Base-by-base conservation (phyloP, 2,329 filamentous ascomycete genomes). In the Pseudocercospora ulei region DNA sequence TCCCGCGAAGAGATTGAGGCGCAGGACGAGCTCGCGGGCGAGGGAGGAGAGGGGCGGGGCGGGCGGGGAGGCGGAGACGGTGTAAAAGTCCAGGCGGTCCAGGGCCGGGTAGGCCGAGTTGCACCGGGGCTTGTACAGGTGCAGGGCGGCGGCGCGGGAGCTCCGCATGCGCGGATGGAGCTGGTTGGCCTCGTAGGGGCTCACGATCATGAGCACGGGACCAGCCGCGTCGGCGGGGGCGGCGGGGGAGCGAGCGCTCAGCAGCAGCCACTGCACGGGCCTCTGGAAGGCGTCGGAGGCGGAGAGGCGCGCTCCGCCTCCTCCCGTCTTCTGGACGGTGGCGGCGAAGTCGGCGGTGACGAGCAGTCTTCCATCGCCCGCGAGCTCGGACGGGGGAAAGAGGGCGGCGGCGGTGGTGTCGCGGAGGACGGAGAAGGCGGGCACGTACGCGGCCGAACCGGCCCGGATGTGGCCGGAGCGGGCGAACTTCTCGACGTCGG, bases 1-100 rank as follows among this genome's bases (percentile, higher is more conserved):
- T 0, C 80, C 80, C 0, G 80, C 65, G 38, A 85, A 83, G 0
- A 84, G 58, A 27, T 80, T 78, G 0, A 84, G 64, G 39, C 73
- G 64, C 0, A 64, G 58, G 0, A 61, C 55, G 0, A 72, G 51
- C 0, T 39, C 52, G 6, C 49, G 54, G 7, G 47, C 52, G 1
- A 35, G 16, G n/a, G n/a, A n/a, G n/a, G n/a, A 13, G 16, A 30
- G 3, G 7, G 28, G 13, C 5, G 16, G 7, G 5, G 28, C 7
- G n/a, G 25, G n/a, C 19, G 17, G 12, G 3, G 7, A 16, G 2
- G 7, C 9, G 5, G 65, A 63, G 1, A 67, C 39, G 1, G 56
- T 62, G 49, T 64, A 71, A 1, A 75, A 58, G 1, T 57, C 41
- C 0, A 78, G 57, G 0, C 52, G 34, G 29, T 77, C 69, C 0